Conservation (phyloP, 1,284 basidiomycete species). For the Cutaneotrichosporon curvatum region DNA sequence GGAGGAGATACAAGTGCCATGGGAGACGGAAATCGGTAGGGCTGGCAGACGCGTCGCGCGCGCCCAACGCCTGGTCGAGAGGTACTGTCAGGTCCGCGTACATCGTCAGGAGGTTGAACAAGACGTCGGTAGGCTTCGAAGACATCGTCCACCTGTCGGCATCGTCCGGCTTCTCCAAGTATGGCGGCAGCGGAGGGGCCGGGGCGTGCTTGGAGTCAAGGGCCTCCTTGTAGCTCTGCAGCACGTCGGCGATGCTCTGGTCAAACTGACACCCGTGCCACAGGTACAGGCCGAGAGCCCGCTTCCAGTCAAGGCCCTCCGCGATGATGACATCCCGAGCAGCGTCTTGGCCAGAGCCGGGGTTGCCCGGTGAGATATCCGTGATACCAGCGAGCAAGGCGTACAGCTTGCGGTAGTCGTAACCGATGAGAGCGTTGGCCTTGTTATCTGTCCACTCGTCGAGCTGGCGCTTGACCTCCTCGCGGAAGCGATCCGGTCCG, state of each 20-base stretch:
- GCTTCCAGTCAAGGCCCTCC: constrained; percentile 88
- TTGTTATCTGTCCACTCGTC: constrained; percentile 75
- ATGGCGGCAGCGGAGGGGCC: constrained; percentile 63
- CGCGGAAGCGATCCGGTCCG: constrained; percentile 68
- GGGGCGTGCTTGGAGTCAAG: constrained; percentile 45
- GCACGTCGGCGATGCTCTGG: constrained; percentile 61
- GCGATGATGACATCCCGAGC: constrained; percentile 64
- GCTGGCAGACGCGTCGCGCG: constrained; percentile 67
- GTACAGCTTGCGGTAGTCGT: constrained; percentile 71
- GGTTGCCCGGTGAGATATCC: constrained; percentile 56
- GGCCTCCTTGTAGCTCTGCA: constrained; percentile 60
- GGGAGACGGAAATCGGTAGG: constrained; percentile 73
- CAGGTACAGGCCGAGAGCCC: constrained; percentile 79
- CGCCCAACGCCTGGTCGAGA: constrained; percentile 52
- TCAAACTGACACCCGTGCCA: constrained; percentile 82
- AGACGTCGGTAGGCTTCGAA: constrained; percentile 54
- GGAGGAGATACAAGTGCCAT: constrained; percentile 88
- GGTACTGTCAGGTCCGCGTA: constrained; percentile 53
- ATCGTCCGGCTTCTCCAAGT: constrained; percentile 48
- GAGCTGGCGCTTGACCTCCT: constrained; percentile 71
- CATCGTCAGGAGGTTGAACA: constrained; percentile 77
- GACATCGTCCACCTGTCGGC: constrained; percentile 43
- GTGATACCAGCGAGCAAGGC: constrained; percentile 76
- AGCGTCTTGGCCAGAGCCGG: constrained; percentile 53
- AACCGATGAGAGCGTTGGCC: constrained; percentile 63